Evolutionary conservation across 192 early-diverging fungal species (phyloP), one percentile per base, ranked within the genome.

Genomic region (Podila minutissima): DNA sequence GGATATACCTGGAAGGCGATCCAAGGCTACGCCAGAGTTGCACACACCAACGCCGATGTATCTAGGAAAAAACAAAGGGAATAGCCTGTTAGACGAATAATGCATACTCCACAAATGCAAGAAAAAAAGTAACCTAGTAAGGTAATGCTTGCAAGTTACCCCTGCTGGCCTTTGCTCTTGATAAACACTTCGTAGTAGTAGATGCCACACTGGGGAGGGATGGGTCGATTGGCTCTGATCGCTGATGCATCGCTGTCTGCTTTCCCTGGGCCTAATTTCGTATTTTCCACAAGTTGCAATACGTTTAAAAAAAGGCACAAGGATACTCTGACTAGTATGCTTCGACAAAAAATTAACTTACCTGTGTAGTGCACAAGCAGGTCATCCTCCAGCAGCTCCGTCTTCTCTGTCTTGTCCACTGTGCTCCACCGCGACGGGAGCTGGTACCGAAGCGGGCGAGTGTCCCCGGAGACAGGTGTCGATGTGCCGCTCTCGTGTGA

Each of bases 181-280:
- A 99, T 87, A 8, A 85, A 62, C 12, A 96, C 88, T 75, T 99
- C 98, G 74, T 88, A 99, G 83, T 99, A 99, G 71, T 93, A 99
- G 9, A 98, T 84, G 19, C 95, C 96, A 70, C 92, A 91, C 63
- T 95, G 92, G 11, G 90, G 83, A 31, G 95, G 96, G 24, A 99
- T 96, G 29, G 94, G 88, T 33, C 85, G 67, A 85, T 98, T 95
- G 15, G 92, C 77, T 67, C 93, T 83, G 11, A 99, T 89, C 46
- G 94, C 87, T 15, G 92, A 95, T 11, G 96, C 95, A 79, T 99
- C 94, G 8, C 71, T 65, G 70, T 99, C 98, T 8, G 41, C 59
- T 53, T 87, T 77, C 5, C 97, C 93, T 15, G 86, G 86, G 8
- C 93, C 94, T 74, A 78, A 74, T 29, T 29, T 66, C 75, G 37